phyloP scores from a whole-genome alignment of 768 basidiomycete genomes.

The Strobilomyces echinocephalus region DNA sequence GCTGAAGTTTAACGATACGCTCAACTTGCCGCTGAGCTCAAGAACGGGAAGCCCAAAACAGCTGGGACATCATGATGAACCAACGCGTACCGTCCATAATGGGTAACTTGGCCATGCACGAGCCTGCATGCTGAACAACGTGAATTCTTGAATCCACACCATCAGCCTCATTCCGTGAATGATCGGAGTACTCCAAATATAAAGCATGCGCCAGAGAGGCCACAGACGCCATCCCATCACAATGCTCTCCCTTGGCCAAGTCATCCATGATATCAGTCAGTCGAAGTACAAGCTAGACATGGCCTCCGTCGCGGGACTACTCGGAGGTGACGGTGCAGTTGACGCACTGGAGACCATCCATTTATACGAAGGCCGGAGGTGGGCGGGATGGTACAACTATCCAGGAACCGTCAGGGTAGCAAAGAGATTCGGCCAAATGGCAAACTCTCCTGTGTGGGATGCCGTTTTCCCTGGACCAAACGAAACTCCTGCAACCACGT shows the following conservation, averaged over 20 bases:
- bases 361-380: constrained; percentile 25
- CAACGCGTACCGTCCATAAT: too few species aligned
- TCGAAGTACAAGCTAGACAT: constrained; percentile 21
- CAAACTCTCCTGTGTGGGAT: constrained; percentile 25
- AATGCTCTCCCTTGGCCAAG: constrained; percentile 15
- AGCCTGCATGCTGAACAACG: neutral
- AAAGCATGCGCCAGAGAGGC: neutral
- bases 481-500: constrained; percentile 23
- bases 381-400: constrained; percentile 36
- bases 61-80: too few species aligned
- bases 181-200: neutral
- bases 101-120: too few species aligned
- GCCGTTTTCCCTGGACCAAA: constrained; percentile 31
- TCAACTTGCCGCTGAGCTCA: too few species aligned
- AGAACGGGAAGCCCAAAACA: too few species aligned
- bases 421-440: constrained; percentile 31
- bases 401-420: constrained; percentile 30
- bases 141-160: neutral
- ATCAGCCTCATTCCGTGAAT: neutral
- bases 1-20: too few species aligned
- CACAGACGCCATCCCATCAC: neutral
- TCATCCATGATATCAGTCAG: constrained; percentile 9
- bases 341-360: constrained; percentile 33
- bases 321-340: constrained; percentile 31
- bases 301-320: constrained; percentile 29